phyloP scores from a whole-genome alignment of 106 monocot species.

The Allium sativum region DNA sequence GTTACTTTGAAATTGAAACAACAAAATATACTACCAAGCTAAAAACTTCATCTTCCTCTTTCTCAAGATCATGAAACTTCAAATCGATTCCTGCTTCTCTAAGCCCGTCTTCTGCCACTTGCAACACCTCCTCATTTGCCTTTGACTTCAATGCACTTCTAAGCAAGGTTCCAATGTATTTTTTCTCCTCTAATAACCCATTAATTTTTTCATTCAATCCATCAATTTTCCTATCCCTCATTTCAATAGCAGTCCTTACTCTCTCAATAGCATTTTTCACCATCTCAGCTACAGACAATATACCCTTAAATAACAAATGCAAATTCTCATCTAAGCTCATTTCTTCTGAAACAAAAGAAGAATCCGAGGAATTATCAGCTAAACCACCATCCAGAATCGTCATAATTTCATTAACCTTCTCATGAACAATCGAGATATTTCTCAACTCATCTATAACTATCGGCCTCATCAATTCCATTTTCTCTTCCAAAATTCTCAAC shows the following conservation, averaged over 20 bases:
- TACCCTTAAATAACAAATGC: slow-evolving; percentile 38
- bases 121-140: slow-evolving; percentile 50
- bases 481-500: slow-evolving; percentile 42
- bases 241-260: slow-evolving; percentile 35
- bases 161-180: slow-evolving; percentile 77
- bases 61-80: slow-evolving; percentile 22
- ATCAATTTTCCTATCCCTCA: slow-evolving; percentile 25
- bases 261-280: slow-evolving; percentile 49
- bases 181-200: slow-evolving; percentile 61
- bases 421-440: slow-evolving; percentile 45
- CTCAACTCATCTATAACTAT: slow-evolving; percentile 69
- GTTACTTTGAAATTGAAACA: no score
- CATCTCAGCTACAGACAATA: slow-evolving; percentile 40
- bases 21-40: slow-evolving; percentile 39
- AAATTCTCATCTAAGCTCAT: slow-evolving; percentile 62
- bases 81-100: slow-evolving; percentile 73
- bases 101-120: slow-evolving; percentile 74
- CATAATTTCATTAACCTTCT: slow-evolving; percentile 35
- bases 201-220: slow-evolving; percentile 35
- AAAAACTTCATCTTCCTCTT: slow-evolving; percentile 82
- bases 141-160: slow-evolving; percentile 73
- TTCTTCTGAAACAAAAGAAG: slow-evolving; percentile 67
- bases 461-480: slow-evolving; percentile 54
- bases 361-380: slow-evolving; percentile 26
- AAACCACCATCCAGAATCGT: slow-evolving; percentile 18